phyloP scores from a whole-genome alignment of 208 protist genomes.

The Crithidia brevicula region DNA sequence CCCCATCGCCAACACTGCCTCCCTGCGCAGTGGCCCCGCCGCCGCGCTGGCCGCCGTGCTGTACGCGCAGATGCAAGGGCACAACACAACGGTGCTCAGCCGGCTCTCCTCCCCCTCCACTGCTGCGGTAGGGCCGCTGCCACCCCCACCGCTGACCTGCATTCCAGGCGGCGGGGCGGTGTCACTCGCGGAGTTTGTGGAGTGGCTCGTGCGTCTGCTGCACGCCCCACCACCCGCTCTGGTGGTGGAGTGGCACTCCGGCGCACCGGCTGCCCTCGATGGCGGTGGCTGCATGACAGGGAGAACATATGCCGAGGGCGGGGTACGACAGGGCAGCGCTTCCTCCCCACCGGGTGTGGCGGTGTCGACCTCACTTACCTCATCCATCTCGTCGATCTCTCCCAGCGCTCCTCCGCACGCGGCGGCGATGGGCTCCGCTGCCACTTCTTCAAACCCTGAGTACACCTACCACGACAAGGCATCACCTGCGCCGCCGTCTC shows the following conservation, averaged over 20 bases:
- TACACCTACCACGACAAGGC: no score
- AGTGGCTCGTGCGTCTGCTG: constrained; percentile 57
- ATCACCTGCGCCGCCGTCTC: neutral
- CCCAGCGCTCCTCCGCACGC: neutral
- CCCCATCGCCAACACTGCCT: constrained; percentile 3
- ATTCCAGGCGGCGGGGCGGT: constrained; percentile 19
- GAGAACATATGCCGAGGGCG: no score
- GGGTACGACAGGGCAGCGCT: neutral
- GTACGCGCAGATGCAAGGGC: constrained; percentile 27
- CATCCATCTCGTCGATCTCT: neutral
- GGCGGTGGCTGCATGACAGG: neutral
- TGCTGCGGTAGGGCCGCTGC: neutral
- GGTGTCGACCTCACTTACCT: neutral
- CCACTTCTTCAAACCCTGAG: neutral
- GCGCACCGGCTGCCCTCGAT: neutral
- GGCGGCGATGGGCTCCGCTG: neutral
- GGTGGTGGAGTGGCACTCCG: constrained; percentile 62
- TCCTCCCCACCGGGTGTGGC: neutral
- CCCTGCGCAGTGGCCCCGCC: constrained; percentile 9
- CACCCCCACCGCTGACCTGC: constrained; percentile 1
- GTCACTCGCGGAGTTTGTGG: constrained; percentile 40
- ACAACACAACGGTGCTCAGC: neutral
- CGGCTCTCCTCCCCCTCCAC: neutral
- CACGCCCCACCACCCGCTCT: constrained; percentile 45
- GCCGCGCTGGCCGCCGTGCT: constrained; percentile 15